A percentile compares a stretch with the other conserved stretches of the same genome.
Evolutionary conservation across 2,329 filamentous ascomycete genomes (phyloP).

Genomic region (Penicillium sp.): DNA sequence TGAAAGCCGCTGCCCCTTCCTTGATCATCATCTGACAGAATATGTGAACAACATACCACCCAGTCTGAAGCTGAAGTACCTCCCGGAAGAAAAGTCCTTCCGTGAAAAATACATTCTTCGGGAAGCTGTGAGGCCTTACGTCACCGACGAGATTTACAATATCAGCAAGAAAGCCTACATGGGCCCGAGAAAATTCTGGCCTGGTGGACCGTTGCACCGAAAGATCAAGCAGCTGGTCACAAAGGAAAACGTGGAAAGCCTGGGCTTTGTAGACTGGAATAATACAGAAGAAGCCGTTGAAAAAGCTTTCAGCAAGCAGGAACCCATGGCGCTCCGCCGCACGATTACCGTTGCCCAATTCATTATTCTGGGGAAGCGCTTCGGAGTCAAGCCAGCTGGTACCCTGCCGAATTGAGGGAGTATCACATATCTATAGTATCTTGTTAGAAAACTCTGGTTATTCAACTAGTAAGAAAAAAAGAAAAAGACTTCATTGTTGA

Average conservation of each 20-base stretch:
- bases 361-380: neutral
- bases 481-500: too few relatives aligned
- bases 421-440: too few relatives aligned
- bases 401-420: neutral
- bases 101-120: slow-evolving; percentile 55
- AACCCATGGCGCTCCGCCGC: neutral
- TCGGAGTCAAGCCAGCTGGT: neutral
- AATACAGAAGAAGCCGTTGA: neutral
- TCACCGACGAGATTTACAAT: slow-evolving; percentile 54
- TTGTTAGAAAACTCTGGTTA: neutral
- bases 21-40: slow-evolving; percentile 33
- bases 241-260: slow-evolving; percentile 36
- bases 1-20: slow-evolving; percentile 28
- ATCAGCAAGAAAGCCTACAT: slow-evolving; percentile 53
- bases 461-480: too few relatives aligned
- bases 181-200: slow-evolving; percentile 45
- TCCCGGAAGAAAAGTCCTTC: slow-evolving; percentile 24
- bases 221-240: slow-evolving; percentile 35
- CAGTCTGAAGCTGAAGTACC: slow-evolving; percentile 25
- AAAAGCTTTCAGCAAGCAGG: neutral
- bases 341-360: neutral
- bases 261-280: slow-evolving; percentile 43
- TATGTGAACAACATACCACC: slow-evolving; percentile 33
- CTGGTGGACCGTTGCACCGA: slow-evolving; percentile 47
- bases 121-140: slow-evolving; percentile 52